Base-by-base conservation (phyloP, 2,329 filamentous ascomycete genomes). In the Ceratocystis lukuohia region DNA sequence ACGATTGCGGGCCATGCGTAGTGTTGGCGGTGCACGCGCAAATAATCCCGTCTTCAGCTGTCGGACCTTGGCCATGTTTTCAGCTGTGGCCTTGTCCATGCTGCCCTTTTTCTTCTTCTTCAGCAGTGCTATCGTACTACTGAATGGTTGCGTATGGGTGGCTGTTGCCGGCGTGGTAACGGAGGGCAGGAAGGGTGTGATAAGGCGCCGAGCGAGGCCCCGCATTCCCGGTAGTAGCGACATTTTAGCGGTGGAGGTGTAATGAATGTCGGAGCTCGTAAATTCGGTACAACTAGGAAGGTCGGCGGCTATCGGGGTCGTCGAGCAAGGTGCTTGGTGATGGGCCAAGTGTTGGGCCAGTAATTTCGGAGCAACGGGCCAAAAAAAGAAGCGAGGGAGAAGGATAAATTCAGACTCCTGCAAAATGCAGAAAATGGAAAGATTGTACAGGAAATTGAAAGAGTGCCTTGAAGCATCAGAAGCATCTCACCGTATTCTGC, bases 1-100 rank as follows among this genome's bases (percentile, higher is more conserved):
- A 66, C 94, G 87, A 76, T 88, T 88, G 71, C 93, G 91, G 50
- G 85, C 91, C 83, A 97, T 92, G 72, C 91, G 88, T 70, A 99
- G 84, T 0, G 94, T 92, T 0, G 83, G 78, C 4, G 82, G 82
- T 0, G 80, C 78, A n/a, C 74, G 74, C 37, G 79, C 78, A 70
- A 80, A 80, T 74, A 80, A 79, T 69, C 80, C 79, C 64, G 76
- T 72, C 67, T 76, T 77, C 67, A 82, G 75, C 67, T 77, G 78
- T 62, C 73, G 70, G 71, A 82, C 68, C 69, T 75, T 75, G 50
- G 69, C 64, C 20, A 68, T 69, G 50, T 69, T 65, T 66, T 74
- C 73, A 71, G 68, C 62, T 57, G 70, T 61, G 1, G 70, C 70
- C 25, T 71, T 69, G 61, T 72, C 72, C 50, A 71, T 69, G 20